Evolutionary conservation across 352 stramenopile genomes (phyloP).

Genomic region (Peronospora belbahrii): DNA sequence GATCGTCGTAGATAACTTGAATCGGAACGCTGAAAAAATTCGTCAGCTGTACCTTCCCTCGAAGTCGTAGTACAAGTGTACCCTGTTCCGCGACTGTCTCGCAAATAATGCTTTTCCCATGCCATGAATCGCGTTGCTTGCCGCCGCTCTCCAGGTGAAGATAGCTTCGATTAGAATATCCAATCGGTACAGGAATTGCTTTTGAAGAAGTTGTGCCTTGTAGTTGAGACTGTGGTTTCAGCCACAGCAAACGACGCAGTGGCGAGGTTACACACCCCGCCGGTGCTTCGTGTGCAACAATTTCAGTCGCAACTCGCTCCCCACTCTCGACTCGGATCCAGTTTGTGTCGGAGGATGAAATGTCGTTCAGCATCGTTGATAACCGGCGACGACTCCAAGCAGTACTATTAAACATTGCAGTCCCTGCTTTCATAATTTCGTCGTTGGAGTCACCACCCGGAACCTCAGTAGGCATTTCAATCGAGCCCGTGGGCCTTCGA

Average conservation of each 20-base stretch:
- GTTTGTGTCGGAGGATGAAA: slow-evolving; percentile 57
- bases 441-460: slow-evolving; percentile 34
- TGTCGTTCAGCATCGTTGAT: slow-evolving; percentile 69
- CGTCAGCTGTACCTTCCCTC: slow-evolving; percentile 67
- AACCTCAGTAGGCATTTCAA: slow-evolving; percentile 49
- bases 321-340: slow-evolving; percentile 66
- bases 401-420: slow-evolving; percentile 38
- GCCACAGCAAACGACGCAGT: slow-evolving; percentile 62
- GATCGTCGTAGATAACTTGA: slow-evolving; percentile 70
- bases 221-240: slow-evolving; percentile 58
- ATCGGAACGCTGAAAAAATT: slow-evolving; percentile 71
- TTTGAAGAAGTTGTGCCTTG: slow-evolving; percentile 38
- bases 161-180: slow-evolving; percentile 81
- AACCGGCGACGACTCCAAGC: slow-evolving; percentile 57
- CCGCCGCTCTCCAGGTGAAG: slow-evolving; percentile 67
- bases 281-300: slow-evolving; percentile 75
- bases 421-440: slow-evolving; percentile 37
- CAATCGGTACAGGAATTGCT: slow-evolving; percentile 79
- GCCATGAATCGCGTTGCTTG: slow-evolving; percentile 55
- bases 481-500: slow-evolving; percentile 29
- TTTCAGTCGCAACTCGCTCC: slow-evolving; percentile 59
- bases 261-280: slow-evolving; percentile 76
- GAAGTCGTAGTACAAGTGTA: slow-evolving; percentile 70
- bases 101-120: slow-evolving; percentile 75
- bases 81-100: slow-evolving; percentile 82